phyloP scores from a whole-genome alignment of 1,284 basidiomycete genomes.

The Cutaneotrichosporon arboriforme region DNA sequence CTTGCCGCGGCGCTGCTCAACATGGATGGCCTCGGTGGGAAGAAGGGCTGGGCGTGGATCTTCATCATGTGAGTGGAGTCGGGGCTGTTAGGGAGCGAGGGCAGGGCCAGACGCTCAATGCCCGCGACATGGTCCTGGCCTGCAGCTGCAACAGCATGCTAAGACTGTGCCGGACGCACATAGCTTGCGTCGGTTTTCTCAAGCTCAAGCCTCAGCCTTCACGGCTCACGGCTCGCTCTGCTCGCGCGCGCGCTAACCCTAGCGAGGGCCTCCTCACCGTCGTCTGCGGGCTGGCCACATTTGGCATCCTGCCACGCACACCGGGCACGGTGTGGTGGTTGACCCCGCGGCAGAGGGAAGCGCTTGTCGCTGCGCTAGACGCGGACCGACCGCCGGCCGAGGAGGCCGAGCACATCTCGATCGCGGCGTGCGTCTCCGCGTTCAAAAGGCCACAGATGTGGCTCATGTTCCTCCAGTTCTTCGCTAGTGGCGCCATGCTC shows the following conservation, averaged over 20 bases:
- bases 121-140: too few relatives aligned
- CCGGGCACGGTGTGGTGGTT: slow-evolving; percentile 48
- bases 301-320: slow-evolving; percentile 50
- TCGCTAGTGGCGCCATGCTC: slow-evolving; percentile 31
- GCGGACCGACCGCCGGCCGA: slow-evolving; percentile 17
- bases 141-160: too few relatives aligned
- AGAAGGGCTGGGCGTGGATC: slow-evolving; percentile 53
- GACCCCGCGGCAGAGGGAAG: slow-evolving; percentile 48
- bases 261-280: slow-evolving; percentile 49
- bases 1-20: slow-evolving; percentile 54
- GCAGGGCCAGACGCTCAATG: background rate
- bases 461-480: slow-evolving; percentile 27
- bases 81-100: background rate
- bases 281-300: slow-evolving; percentile 49
- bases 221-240: too few relatives aligned
- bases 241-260: too few relatives aligned
- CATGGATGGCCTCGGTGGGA: slow-evolving; percentile 47
- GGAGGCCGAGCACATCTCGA: slow-evolving; percentile 51
- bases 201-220: too few relatives aligned
- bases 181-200: too few relatives aligned
- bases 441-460: slow-evolving; percentile 25
- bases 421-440: slow-evolving; percentile 49
- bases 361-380: slow-evolving; percentile 39
- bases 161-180: too few relatives aligned
- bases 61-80: slow-evolving; percentile 50